Evolutionary conservation across 2,329 filamentous ascomycete genomes (phyloP).

Genomic region (Microcyclosporella mali): DNA sequence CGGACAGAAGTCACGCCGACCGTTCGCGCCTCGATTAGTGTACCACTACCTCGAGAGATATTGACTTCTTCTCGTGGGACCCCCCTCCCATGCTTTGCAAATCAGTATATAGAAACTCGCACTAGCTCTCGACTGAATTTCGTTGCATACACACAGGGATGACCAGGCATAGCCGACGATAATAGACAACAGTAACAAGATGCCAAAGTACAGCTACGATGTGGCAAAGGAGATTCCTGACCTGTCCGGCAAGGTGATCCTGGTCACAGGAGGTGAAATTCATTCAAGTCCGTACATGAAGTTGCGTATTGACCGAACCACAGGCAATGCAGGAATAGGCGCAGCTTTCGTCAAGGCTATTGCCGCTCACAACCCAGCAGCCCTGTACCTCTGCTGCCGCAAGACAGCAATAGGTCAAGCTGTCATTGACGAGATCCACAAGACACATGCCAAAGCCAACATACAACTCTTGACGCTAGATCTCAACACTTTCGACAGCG

Average conservation of each 20-base stretch:
- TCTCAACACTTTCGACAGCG: conserved; percentile 45
- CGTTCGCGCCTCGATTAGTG: no score
- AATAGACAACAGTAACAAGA: no score
- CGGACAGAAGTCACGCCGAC: no score
- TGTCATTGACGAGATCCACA: conserved; percentile 38
- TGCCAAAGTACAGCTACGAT: not conserved
- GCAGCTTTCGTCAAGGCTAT: conserved; percentile 42
- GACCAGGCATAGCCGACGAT: no score
- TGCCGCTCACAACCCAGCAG: conserved; percentile 38
- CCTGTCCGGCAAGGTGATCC: conserved; percentile 37
- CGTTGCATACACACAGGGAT: no score
- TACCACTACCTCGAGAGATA: no score
- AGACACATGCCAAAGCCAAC: conserved; percentile 28
- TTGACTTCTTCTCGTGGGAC: no score
- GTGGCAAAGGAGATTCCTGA: conserved; percentile 33
- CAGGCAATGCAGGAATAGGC: conserved; percentile 43
- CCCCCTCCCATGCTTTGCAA: no score
- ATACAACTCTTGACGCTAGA: conserved; percentile 46
- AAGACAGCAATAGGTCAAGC: conserved; percentile 36
- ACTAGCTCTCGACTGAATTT: no score
- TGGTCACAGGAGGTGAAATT: conserved; percentile 40
- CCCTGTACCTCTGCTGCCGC: conserved; percentile 45
- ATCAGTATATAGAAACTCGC: no score
- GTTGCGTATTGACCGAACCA: not conserved
- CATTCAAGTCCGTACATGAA: not conserved